These are phyloP conservation scores for Gossypium trilobum DNA, from an alignment of 441 rosid genomes.

Conservation along the genomic window DNA sequence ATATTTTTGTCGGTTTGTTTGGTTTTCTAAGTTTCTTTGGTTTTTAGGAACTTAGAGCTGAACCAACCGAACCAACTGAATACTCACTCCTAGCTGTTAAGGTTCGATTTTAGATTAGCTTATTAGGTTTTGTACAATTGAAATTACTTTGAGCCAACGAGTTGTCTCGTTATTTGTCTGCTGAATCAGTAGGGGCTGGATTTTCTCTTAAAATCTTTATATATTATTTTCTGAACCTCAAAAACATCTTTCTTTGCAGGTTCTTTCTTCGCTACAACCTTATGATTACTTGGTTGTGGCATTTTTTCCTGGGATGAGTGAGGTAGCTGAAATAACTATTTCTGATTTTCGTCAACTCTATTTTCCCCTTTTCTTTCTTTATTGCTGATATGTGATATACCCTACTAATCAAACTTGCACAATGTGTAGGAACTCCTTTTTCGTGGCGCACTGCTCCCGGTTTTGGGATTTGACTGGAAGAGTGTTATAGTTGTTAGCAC, in stretches of 20 bases:
- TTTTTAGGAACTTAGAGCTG: not conserved
- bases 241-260: constrained; percentile 27
- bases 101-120: not conserved
- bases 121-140: not conserved
- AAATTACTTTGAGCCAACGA: not conserved
- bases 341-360: not conserved
- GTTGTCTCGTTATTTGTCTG: not conserved
- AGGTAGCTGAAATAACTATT: constrained; percentile 33
- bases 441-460: constrained; percentile 63
- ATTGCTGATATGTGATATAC: not conserved
- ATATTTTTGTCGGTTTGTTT: not conserved
- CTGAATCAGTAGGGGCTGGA: not conserved
- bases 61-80: not conserved
- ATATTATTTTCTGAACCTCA: constrained; percentile 5
- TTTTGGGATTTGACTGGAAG: constrained; percentile 58
- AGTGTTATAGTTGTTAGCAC: constrained; percentile 47
- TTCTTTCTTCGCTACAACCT: constrained; percentile 73
- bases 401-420: not conserved
- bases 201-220: not conserved
- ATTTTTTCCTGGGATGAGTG: constrained; percentile 75
- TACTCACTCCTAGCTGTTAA: not conserved
- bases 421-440: constrained; percentile 65
- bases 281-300: constrained; percentile 68
- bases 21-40: not conserved
- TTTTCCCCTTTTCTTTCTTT: not conserved